These are phyloP conservation scores for Clathrus columnatus DNA, from an alignment of 768 basidiomycete species.

Conservation along the genomic window DNA sequence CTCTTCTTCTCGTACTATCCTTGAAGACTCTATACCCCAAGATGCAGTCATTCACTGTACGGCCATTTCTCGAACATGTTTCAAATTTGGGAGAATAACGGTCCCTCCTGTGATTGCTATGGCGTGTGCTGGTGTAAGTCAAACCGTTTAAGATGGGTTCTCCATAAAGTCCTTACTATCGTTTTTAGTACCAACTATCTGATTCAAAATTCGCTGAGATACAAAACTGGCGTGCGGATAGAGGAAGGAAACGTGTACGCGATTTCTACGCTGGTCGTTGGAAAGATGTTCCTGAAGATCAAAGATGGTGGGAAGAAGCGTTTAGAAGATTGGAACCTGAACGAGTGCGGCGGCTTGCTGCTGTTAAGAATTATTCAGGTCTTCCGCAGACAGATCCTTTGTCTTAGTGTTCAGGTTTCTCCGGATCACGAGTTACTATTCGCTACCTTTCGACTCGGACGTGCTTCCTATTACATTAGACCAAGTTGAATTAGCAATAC, in stretches of 20 bases:
- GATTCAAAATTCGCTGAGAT: slow-evolving; percentile 9
- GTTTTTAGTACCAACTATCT: slow-evolving; percentile 21
- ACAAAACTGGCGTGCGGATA: slow-evolving; percentile 27
- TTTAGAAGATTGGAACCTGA: slow-evolving; percentile 27
- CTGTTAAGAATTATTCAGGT: too few relatives aligned
- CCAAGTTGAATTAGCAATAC: too few relatives aligned
- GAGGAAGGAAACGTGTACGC: slow-evolving; percentile 23
- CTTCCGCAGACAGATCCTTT: too few relatives aligned
- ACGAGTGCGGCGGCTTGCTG: too few relatives aligned
- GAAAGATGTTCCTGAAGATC: slow-evolving; percentile 46
- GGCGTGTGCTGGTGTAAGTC: slow-evolving; percentile 48
- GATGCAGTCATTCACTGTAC: slow-evolving; percentile 55
- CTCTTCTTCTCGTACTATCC: neutral
- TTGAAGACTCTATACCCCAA: slow-evolving; percentile 24
- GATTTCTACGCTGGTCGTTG: slow-evolving; percentile 51
- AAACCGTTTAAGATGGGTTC: neutral
- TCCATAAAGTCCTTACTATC: slow-evolving; percentile 38
- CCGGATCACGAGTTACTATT: too few relatives aligned
- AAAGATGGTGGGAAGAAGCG: slow-evolving; percentile 64
- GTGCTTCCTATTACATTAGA: too few relatives aligned
- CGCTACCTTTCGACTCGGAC: too few relatives aligned
- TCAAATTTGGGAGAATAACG: slow-evolving; percentile 64
- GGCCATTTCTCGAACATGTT: slow-evolving; percentile 54
- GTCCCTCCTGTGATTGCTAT: slow-evolving; percentile 59
- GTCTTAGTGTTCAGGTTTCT: too few relatives aligned